phyloP scores from a whole-genome alignment of 1,284 basidiomycete genomes.

The Microbotryomycetes sp. region DNA sequence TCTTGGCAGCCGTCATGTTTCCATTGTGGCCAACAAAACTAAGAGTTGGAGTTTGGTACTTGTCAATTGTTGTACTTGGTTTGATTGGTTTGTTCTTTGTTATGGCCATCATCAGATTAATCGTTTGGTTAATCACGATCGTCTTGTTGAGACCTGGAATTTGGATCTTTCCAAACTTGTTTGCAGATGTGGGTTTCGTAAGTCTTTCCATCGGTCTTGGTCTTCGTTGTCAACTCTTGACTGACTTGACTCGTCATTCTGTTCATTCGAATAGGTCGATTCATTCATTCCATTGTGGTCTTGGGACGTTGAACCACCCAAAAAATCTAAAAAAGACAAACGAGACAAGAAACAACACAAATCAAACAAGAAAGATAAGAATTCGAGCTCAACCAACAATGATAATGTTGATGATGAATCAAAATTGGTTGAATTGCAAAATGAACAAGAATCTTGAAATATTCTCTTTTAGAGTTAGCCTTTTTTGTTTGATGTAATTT shows the following conservation, averaged over 20 bases:
- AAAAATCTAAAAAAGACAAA: conserved; percentile 54
- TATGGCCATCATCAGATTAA: conserved; percentile 82
- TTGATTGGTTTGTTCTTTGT: conserved; percentile 86
- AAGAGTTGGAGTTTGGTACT: conserved; percentile 94
- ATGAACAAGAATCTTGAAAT: background rate
- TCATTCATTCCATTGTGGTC: conserved; percentile 97
- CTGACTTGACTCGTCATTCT: background rate
- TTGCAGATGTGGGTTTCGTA: conserved; percentile 98
- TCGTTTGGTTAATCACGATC: conserved; percentile 91
- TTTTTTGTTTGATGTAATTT: background rate
- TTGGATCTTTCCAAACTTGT: conserved; percentile 98
- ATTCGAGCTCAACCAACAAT: conserved; percentile 38
- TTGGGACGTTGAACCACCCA: conserved; percentile 79
- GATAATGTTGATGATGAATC: background rate
- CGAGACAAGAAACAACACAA: conserved; percentile 60
- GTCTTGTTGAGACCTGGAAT: conserved; percentile 82
- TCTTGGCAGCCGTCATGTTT: conserved; percentile 98
- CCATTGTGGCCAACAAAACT: conserved; percentile 92
- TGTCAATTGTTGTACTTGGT: conserved; percentile 79
- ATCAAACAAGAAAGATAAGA: conserved; percentile 19
- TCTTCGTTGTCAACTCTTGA: background rate
- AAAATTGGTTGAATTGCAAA: background rate
- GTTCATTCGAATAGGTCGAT: conserved; percentile 62
- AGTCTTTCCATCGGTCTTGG: conserved; percentile 44
- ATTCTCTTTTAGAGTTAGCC: background rate